Evolutionary conservation across 2,329 filamentous ascomycete species (phyloP).

Genomic region (Colletotrichum scovillei): DNA sequence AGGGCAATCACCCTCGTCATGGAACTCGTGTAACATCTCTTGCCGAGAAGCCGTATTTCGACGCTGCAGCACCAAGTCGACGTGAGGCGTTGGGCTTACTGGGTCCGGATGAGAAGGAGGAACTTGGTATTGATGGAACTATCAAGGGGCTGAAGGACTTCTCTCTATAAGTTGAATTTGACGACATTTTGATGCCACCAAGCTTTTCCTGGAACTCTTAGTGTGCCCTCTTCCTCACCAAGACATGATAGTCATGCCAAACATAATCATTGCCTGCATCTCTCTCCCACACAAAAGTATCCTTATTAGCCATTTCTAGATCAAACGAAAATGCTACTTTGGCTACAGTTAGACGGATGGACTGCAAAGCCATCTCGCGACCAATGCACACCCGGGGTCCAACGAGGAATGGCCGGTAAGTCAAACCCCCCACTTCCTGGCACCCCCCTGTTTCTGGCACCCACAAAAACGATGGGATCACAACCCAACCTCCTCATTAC

Average conservation of each 20-base stretch:
- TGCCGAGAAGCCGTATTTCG: constrained; percentile 78
- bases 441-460: no score
- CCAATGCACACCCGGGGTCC: constrained; percentile 22
- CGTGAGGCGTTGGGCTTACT: constrained; percentile 74
- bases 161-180: not conserved
- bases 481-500: no score
- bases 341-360: constrained; percentile 9
- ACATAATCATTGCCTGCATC: constrained; percentile 20
- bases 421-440: no score
- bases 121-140: constrained; percentile 35
- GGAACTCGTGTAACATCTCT: constrained; percentile 78
- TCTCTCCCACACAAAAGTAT: constrained; percentile 18
- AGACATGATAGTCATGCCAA: constrained; percentile 11
- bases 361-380: constrained; percentile 27
- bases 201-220: not conserved
- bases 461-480: no score
- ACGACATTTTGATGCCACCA: no score
- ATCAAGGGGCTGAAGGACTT: constrained; percentile 20
- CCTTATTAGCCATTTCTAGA: constrained; percentile 3
- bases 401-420: constrained; percentile 10
- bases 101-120: constrained; percentile 62
- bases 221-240: not conserved
- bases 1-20: constrained; percentile 73
- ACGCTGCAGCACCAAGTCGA: constrained; percentile 71
- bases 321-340: constrained; percentile 17